A percentile compares a stretch with the other conserved stretches of the same genome.
These are phyloP conservation scores for Trichoderma brevicompactum DNA, from an alignment of 2,329 filamentous ascomycete genomes.

Conservation along the genomic window DNA sequence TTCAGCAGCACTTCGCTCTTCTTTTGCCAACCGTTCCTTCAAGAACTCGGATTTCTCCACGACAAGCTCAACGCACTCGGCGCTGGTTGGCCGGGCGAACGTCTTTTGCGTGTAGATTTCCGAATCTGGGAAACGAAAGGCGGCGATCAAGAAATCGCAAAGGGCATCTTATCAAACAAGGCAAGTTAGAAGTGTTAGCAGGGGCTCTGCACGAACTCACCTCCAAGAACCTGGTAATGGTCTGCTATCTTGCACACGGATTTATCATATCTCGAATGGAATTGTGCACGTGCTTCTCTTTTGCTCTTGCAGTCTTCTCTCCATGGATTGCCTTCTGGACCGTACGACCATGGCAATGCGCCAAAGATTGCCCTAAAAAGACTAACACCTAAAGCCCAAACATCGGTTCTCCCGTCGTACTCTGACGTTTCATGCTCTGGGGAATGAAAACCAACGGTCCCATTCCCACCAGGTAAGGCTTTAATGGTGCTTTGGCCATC, in stretches of 20 bases:
- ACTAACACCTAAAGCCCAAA: slow-evolving; percentile 1
- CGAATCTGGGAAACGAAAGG: neutral
- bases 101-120: neutral
- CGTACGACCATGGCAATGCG: neutral
- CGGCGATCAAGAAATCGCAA: neutral
- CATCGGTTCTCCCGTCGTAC: neutral
- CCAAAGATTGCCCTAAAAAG: neutral
- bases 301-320: neutral
- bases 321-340: slow-evolving; percentile 1
- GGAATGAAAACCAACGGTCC: neutral
- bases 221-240: neutral
- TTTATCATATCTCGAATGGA: neutral
- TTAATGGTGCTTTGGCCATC: neutral
- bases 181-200: too few relatives aligned
- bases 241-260: neutral
- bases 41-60: neutral
- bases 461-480: neutral
- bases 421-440: slow-evolving; percentile 1
- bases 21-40: neutral
- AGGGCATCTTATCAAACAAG: neutral
- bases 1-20: neutral
- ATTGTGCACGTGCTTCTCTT: neutral
- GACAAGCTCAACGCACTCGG: neutral
- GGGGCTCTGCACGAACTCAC: neutral
- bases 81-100: neutral